phyloP scores from a whole-genome alignment of 148 eudicot species.

The Silene latifolia region DNA sequence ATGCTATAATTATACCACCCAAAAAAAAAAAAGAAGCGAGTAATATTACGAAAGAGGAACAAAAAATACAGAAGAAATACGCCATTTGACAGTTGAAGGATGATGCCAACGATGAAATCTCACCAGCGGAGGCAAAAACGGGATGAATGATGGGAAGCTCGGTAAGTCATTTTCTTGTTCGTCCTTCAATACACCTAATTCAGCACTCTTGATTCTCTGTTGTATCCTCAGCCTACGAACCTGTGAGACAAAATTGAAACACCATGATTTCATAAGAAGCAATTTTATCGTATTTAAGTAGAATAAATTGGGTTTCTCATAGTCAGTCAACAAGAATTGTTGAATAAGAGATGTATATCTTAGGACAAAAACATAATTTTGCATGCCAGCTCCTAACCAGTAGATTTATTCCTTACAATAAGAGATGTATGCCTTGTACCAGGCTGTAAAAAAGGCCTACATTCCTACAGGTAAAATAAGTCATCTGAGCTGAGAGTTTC shows the following conservation, averaged over 20 bases:
- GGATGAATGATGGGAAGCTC: slow-evolving; percentile 87
- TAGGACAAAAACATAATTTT: too few species aligned
- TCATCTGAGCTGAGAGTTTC: too few species aligned
- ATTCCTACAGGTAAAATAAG: too few species aligned
- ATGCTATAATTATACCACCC: background rate
- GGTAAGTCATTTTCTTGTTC: slow-evolving; percentile 87
- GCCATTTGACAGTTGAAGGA: background rate
- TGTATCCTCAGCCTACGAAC: slow-evolving; percentile 92
- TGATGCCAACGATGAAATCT: background rate
- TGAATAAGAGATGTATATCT: background rate
- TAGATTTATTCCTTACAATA: too few species aligned
- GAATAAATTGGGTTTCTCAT: background rate
- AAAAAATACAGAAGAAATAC: background rate
- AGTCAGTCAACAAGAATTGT: background rate
- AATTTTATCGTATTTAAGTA: background rate
- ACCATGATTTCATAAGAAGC: background rate
- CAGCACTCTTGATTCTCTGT: slow-evolving; percentile 76
- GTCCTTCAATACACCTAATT: slow-evolving; percentile 61
- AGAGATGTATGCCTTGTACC: too few species aligned
- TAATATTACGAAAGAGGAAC: background rate
- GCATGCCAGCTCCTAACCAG: too few species aligned
- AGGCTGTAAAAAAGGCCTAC: too few species aligned
- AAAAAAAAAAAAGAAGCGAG: background rate
- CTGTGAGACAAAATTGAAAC: slow-evolving; percentile 32
- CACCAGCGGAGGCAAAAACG: slow-evolving; percentile 95